Evolutionary conservation across 2,329 filamentous ascomycete species (phyloP).

Genomic region (Ophiostoma quercus): DNA sequence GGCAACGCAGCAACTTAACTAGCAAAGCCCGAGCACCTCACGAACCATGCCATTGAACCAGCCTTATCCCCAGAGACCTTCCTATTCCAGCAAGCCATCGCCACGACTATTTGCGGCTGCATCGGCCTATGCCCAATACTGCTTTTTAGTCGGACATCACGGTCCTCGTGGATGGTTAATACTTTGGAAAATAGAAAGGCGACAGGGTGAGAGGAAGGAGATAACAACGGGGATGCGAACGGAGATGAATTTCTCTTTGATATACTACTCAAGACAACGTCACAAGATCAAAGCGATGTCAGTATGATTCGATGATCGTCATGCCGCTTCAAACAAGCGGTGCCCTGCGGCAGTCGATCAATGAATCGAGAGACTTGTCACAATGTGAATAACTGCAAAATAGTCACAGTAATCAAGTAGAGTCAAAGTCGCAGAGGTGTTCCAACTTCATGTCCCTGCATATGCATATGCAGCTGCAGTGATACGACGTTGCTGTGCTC

Average conservation of each 20-base stretch:
- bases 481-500: not conserved
- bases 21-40: not conserved
- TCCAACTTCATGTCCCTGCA: slow-evolving; percentile 2
- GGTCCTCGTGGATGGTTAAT: not conserved
- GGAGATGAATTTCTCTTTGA: not conserved
- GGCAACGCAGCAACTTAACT: not conserved
- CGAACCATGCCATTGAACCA: not conserved
- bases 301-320: not conserved
- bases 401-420: not conserved
- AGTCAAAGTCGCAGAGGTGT: not conserved
- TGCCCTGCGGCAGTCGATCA: not conserved
- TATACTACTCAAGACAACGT: not conserved
- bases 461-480: not conserved
- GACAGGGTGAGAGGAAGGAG: too few species aligned
- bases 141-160: not conserved
- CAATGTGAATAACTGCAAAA: not conserved
- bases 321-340: too few species aligned
- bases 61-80: not conserved
- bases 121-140: not conserved
- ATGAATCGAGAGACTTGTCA: not conserved
- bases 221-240: too few species aligned
- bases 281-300: not conserved
- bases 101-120: not conserved
- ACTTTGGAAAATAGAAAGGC: too few species aligned
- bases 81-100: not conserved